Evolutionary conservation across 495 filamentous ascomycete species (phyloP).

Genomic region (Aspergillus mulundensis): DNA sequence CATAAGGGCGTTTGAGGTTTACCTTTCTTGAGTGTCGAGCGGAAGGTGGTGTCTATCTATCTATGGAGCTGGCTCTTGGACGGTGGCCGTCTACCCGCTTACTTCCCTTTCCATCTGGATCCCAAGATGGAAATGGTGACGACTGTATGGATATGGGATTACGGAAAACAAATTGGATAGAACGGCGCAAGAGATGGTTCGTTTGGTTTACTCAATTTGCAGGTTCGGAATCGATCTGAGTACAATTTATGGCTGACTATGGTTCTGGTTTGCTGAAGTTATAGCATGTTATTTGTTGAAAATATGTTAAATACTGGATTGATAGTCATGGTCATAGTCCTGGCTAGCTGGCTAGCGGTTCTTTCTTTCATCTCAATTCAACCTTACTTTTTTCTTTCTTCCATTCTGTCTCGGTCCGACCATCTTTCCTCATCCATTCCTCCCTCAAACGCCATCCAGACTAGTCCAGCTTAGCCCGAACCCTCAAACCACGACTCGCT

Average conservation of each 20-base stretch:
- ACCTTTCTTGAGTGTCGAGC: not conserved
- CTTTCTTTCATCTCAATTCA: not conserved
- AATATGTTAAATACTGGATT: slow-evolving; percentile 1
- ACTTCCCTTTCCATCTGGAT: not conserved
- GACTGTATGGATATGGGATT: not conserved
- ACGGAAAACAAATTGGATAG: not conserved
- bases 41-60: not conserved
- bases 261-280: not conserved
- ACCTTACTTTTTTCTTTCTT: not conserved
- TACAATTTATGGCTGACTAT: not conserved
- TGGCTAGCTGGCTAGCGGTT: slow-evolving; percentile 1
- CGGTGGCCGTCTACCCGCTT: not conserved
- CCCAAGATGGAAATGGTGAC: not conserved
- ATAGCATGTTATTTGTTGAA: not conserved
- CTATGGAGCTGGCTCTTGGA: not conserved
- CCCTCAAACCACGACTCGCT: not conserved
- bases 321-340: not conserved
- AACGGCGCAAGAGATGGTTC: not conserved
- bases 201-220: not conserved
- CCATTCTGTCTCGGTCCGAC: too few relatives aligned
- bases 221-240: not conserved
- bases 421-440: not conserved
- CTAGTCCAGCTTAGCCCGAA: not conserved
- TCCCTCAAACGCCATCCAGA: not conserved
- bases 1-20: slow-evolving; percentile 26